Evolutionary conservation across 306 rosid genomes (phyloP).

Genomic region (Corylus heterophylla): DNA sequence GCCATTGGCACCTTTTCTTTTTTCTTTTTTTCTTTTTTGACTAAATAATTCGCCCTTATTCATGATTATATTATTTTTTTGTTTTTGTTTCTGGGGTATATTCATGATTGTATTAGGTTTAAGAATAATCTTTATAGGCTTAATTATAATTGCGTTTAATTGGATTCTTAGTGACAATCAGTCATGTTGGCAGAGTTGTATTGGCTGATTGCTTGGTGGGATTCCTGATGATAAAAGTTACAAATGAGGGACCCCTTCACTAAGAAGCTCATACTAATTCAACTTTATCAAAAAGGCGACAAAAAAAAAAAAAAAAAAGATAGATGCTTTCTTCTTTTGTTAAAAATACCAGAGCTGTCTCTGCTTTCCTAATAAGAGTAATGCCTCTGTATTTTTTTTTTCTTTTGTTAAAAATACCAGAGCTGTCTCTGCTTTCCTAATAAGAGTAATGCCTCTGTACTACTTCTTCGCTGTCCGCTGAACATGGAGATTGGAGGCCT

Average conservation of each 20-base stretch:
- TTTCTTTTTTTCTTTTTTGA: too few species aligned
- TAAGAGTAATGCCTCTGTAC: too few species aligned
- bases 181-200: background rate
- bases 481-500: too few species aligned
- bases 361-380: background rate
- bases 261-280: background rate
- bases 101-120: too few species aligned
- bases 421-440: background rate
- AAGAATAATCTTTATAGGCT: too few species aligned
- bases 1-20: background rate
- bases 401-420: background rate
- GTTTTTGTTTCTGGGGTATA: too few species aligned
- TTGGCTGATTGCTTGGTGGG: background rate
- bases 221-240: background rate
- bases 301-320: background rate
- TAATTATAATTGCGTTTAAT: background rate
- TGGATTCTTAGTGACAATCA: background rate
- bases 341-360: background rate
- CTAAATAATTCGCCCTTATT: background rate
- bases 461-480: too few species aligned
- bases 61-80: background rate
- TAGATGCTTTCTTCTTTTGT: background rate
- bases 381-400: too few species aligned
- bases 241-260: background rate
- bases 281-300: too few species aligned